Conservation (phyloP, 1,284 basidiomycete genomes). For the Agaricales sp. region DNA sequence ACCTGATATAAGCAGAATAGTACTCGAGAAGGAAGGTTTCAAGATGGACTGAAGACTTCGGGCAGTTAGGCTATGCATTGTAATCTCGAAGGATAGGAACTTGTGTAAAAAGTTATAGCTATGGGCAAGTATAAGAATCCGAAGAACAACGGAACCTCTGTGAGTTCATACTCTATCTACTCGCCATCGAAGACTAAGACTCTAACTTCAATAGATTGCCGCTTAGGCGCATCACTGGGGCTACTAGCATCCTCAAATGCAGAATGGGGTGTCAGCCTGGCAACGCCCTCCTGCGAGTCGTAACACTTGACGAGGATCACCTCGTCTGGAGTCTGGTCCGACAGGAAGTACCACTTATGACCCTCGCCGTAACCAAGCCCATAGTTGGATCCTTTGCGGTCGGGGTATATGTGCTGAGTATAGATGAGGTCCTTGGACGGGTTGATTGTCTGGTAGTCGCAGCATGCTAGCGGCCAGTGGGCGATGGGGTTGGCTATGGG, state of each 20-base stretch:
- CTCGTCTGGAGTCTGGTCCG: constrained; percentile 54
- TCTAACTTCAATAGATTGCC: constrained; percentile 32
- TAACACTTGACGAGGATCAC: constrained; percentile 53
- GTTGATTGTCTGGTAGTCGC: constrained; percentile 39
- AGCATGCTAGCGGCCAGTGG: constrained; percentile 35
- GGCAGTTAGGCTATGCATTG: too few species aligned
- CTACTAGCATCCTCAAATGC: constrained; percentile 31
- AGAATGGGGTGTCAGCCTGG: constrained; percentile 21
- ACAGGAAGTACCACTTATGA: constrained; percentile 58
- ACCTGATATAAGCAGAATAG: too few species aligned
- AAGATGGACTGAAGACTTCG: too few species aligned
- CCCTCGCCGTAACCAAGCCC: constrained; percentile 39
- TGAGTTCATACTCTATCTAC: too few species aligned
- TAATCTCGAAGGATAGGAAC: too few species aligned
- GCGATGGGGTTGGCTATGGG: constrained; percentile 34
- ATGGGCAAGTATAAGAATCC: too few species aligned
- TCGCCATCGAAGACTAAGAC: constrained; percentile 22
- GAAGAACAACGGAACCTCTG: too few species aligned
- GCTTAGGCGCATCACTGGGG: constrained; percentile 26
- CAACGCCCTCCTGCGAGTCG: constrained; percentile 11
- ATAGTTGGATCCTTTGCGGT: constrained; percentile 48
- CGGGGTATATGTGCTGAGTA: constrained; percentile 39
- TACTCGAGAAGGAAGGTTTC: too few species aligned
- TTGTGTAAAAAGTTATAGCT: too few species aligned
- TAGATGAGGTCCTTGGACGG: constrained; percentile 37